phyloP scores from a whole-genome alignment of 208 protist genomes.

The Entamoeba dispar region DNA sequence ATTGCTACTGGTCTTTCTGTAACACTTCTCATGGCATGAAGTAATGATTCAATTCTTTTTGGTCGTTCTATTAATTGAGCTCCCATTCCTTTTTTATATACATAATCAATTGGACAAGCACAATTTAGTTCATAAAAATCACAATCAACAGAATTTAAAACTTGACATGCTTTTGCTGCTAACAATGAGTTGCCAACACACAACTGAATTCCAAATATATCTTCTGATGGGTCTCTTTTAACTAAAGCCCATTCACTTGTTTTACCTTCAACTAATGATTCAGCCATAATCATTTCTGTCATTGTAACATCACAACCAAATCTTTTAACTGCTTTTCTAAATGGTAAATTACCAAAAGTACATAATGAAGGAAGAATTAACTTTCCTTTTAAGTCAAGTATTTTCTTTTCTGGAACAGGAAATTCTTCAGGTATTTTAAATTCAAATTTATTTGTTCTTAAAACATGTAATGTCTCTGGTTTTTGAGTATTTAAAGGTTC shows the following conservation, averaged over 20 bases:
- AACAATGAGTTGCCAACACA: background rate
- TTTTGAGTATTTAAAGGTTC: background rate
- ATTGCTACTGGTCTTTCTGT: background rate
- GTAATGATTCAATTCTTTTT: background rate
- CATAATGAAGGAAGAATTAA: conserved; percentile 16
- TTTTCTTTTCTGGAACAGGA: background rate
- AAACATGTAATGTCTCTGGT: background rate
- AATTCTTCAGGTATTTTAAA: background rate
- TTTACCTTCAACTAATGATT: conserved; percentile 1
- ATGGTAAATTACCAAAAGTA: conserved; percentile 21
- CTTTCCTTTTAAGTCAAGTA: background rate
- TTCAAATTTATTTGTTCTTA: background rate
- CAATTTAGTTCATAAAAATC: background rate
- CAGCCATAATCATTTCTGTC: conserved; percentile 19
- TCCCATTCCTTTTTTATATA: background rate
- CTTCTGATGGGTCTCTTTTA: conserved; percentile 6
- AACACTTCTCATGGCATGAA: background rate
- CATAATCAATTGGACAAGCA: background rate
- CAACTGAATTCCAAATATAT: conserved; percentile 20
- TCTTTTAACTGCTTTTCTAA: conserved; percentile 10
- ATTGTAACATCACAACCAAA: conserved; percentile 13
- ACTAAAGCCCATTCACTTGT: conserved; percentile 7
- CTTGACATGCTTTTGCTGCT: background rate
- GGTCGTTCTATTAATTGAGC: background rate
- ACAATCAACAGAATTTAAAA: background rate